Percentiles rank a stretch among this genome's conserved stretches.
Conservation (phyloP, 306 rosid species). For the Prunus salicina region DNA sequence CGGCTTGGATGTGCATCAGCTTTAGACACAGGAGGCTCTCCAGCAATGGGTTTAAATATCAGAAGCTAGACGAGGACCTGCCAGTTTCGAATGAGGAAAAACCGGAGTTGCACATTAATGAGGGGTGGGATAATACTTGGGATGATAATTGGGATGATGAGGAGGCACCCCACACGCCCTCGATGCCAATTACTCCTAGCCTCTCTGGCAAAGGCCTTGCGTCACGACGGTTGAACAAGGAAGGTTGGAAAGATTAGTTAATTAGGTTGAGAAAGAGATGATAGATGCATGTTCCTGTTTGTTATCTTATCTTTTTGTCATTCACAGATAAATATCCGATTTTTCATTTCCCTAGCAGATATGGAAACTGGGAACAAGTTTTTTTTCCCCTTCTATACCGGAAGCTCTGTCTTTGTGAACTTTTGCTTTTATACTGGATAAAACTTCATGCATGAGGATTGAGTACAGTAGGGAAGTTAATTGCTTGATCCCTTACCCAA, state of each 20-base stretch:
- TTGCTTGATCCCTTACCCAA: not conserved
- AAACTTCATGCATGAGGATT: not conserved
- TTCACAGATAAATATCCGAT: not conserved
- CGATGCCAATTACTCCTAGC: constrained; percentile 40
- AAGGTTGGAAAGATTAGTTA: constrained; percentile 45
- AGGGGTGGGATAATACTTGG: constrained; percentile 55
- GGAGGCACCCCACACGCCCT: constrained; percentile 44
- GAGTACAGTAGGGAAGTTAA: not conserved
- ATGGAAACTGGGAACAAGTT: not conserved
- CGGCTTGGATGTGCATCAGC: constrained; percentile 30
- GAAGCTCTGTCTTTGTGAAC: not conserved
- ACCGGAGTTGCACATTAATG: constrained; percentile 19
- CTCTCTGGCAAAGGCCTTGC: constrained; percentile 44
- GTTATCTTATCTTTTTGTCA: not conserved
- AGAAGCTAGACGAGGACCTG: constrained; percentile 39
- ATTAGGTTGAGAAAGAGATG: not conserved
- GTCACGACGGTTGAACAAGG: constrained; percentile 43
- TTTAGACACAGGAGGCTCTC: constrained; percentile 22
- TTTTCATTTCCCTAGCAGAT: not conserved
- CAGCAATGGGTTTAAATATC: constrained; percentile 24
- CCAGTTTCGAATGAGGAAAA: constrained; percentile 32
- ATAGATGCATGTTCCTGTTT: not conserved
- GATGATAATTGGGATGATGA: constrained; percentile 48
- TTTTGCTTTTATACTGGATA: not conserved
- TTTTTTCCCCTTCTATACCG: not conserved